Conservation (phyloP, 2,329 filamentous ascomycete species). For the Harringtonia aguacate region DNA sequence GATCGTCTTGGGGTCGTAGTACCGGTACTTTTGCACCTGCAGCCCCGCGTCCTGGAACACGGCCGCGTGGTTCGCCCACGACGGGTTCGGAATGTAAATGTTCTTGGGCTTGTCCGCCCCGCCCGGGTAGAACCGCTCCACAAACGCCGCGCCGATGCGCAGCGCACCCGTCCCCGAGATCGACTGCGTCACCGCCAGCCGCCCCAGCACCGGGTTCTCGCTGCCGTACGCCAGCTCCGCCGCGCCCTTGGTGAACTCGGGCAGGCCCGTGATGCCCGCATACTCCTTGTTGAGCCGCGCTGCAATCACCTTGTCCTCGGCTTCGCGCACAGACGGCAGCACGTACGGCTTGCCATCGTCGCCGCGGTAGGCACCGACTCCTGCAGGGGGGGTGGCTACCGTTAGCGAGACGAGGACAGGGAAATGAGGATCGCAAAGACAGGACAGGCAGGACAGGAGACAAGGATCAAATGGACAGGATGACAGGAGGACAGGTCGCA, state of each 20-base stretch:
- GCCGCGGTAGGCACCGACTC: slow-evolving; percentile 96
- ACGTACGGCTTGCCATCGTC: slow-evolving; percentile 98
- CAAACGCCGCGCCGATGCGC: slow-evolving; percentile 87
- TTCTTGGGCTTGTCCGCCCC: slow-evolving; percentile 51
- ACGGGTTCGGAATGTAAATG: slow-evolving; percentile 92
- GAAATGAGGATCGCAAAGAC: slow-evolving; percentile 8
- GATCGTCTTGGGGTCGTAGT: slow-evolving; percentile 99
- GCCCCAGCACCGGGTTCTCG: slow-evolving; percentile 64
- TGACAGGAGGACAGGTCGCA: not conserved
- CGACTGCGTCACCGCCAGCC: slow-evolving; percentile 88
- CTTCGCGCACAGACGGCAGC: slow-evolving; percentile 80
- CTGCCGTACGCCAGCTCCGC: slow-evolving; percentile 80
- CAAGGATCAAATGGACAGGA: too few relatives aligned
- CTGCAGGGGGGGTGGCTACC: slow-evolving; percentile 31
- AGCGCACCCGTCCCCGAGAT: slow-evolving; percentile 97
- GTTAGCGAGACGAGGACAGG: not conserved
- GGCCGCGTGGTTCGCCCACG: slow-evolving; percentile 96
- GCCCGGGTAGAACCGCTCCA: slow-evolving; percentile 81
- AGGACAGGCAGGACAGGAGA: slow-evolving; percentile 15
- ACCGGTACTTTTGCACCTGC: slow-evolving; percentile 88
- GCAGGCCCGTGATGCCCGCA: slow-evolving; percentile 91
- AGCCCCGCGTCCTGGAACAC: slow-evolving; percentile 92
- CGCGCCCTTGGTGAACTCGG: slow-evolving; percentile 86
- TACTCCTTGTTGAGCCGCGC: slow-evolving; percentile 90
- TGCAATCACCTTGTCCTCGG: slow-evolving; percentile 77